Conservation (phyloP, 2,329 filamentous ascomycete species). For the Dactylella cylindrospora region DNA sequence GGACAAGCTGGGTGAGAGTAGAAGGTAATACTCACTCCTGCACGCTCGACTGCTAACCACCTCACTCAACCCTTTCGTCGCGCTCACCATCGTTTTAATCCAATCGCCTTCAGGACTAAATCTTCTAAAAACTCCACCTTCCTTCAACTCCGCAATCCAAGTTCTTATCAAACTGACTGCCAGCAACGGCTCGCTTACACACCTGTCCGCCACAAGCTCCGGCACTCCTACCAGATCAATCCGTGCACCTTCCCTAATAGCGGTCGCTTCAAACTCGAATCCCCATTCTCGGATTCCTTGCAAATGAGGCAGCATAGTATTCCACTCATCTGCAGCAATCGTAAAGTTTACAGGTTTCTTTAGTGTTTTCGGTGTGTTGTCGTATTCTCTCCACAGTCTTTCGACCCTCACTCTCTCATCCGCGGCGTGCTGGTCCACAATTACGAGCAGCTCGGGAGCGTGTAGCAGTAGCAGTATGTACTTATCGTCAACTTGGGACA, state of each 20-base stretch:
- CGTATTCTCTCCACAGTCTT: constrained; percentile 64
- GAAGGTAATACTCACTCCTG: constrained; percentile 63
- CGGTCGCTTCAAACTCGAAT: constrained; percentile 57
- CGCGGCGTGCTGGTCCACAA: constrained; percentile 92
- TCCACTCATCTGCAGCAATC: constrained; percentile 62
- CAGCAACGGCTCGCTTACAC: constrained; percentile 69
- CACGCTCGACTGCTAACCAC: constrained; percentile 47
- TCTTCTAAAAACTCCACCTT: constrained; percentile 49
- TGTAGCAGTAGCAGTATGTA: constrained; percentile 65
- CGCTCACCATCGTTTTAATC: constrained; percentile 7
- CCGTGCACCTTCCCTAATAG: constrained; percentile 18
- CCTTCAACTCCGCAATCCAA: constrained; percentile 69
- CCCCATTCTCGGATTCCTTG: constrained; percentile 72
- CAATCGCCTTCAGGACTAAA: constrained; percentile 29
- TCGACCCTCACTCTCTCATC: constrained; percentile 87
- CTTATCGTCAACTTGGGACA: constrained; percentile 85
- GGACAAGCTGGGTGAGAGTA: constrained; percentile 57
- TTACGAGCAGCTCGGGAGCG: constrained; percentile 59
- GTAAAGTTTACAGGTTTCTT: constrained; percentile 65
- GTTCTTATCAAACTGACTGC: constrained; percentile 72
- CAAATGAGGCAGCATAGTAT: constrained; percentile 60
- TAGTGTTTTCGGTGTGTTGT: constrained; percentile 52
- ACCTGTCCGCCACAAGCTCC: constrained; percentile 72
- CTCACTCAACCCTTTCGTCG: constrained; percentile 2
- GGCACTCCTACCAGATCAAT: constrained; percentile 62